Percentiles rank a stretch among this genome's conserved stretches.
Evolutionary conservation across 768 basidiomycete species (phyloP).

Genomic region (Lactarius tabidus): DNA sequence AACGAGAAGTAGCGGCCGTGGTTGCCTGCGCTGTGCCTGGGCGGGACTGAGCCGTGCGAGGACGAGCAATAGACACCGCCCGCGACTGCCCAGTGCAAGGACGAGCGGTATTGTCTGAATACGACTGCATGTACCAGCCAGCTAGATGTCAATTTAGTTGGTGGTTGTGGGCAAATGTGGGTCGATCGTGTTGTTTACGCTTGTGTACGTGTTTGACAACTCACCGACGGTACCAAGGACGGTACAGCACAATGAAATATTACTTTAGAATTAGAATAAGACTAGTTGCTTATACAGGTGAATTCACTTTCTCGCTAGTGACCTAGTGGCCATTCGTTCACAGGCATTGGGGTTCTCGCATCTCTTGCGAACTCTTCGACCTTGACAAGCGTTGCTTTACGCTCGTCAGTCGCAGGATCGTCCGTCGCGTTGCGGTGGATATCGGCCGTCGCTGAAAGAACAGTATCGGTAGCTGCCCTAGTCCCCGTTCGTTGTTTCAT

Average conservation of each 20-base stretch:
- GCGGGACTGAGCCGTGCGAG: slow-evolving; percentile 42
- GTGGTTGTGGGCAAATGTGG: background rate
- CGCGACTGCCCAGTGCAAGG: slow-evolving; percentile 56
- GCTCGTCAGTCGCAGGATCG: background rate
- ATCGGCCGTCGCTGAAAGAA: background rate
- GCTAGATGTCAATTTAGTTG: background rate
- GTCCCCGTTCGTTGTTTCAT: background rate
- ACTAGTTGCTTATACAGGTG: background rate
- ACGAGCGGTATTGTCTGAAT: slow-evolving; percentile 35
- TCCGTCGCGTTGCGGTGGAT: background rate
- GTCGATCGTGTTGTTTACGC: slow-evolving; percentile 1
- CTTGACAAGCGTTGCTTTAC: background rate
- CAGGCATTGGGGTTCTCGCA: background rate
- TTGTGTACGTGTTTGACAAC: background rate
- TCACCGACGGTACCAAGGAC: background rate
- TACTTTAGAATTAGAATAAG: background rate
- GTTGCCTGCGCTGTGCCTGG: slow-evolving; percentile 57
- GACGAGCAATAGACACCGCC: slow-evolving; percentile 29
- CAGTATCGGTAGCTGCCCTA: background rate
- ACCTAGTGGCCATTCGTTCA: background rate
- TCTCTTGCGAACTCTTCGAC: background rate
- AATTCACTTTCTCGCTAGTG: background rate
- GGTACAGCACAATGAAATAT: background rate
- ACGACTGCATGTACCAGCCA: slow-evolving; percentile 22
- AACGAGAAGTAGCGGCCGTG: slow-evolving; percentile 55